A percentile compares a stretch with the other conserved stretches of the same genome.
These are phyloP conservation scores for Coniferiporia sulphurascens DNA, from an alignment of 1,284 basidiomycete genomes.

Conservation along the genomic window DNA sequence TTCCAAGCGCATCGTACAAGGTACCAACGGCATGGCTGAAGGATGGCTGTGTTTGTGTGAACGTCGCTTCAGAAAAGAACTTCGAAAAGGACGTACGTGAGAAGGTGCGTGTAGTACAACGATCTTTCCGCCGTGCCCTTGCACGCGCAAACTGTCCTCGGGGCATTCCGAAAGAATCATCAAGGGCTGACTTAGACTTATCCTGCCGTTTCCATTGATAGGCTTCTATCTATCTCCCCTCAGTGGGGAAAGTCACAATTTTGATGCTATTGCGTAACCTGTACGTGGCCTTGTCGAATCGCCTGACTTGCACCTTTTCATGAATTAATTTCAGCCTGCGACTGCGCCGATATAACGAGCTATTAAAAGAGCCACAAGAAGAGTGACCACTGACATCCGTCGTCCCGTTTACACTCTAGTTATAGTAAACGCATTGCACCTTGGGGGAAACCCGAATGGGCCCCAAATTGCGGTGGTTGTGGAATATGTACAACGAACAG, in stretches of 20 bases:
- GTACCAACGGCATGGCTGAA: constrained; percentile 86
- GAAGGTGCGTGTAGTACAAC: constrained; percentile 49
- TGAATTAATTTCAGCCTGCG: constrained; percentile 49
- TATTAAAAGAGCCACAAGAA: constrained; percentile 22
- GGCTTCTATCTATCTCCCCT: constrained; percentile 90
- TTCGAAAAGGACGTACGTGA: constrained; percentile 92
- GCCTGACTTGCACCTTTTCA: neutral
- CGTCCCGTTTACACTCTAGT: no score
- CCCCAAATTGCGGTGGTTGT: neutral
- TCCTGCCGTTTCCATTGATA: constrained; percentile 27
- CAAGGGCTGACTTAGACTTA: no score
- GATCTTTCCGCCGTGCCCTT: no score
- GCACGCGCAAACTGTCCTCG: no score
- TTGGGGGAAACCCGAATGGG: no score
- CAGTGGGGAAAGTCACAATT: constrained; percentile 96
- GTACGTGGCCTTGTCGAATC: constrained; percentile 38
- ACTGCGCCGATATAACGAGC: constrained; percentile 61
- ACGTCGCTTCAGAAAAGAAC: constrained; percentile 95
- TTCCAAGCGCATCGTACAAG: constrained; percentile 85
- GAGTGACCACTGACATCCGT: neutral
- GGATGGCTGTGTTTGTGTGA: constrained; percentile 90
- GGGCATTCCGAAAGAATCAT: no score
- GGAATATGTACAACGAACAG: neutral
- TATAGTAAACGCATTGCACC: no score
- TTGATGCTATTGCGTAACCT: constrained; percentile 94